Percentiles rank a stretch among this genome's conserved stretches.
phyloP scores from a whole-genome alignment of 495 filamentous ascomycete species.

The Lasiosphaeris hirsuta region DNA sequence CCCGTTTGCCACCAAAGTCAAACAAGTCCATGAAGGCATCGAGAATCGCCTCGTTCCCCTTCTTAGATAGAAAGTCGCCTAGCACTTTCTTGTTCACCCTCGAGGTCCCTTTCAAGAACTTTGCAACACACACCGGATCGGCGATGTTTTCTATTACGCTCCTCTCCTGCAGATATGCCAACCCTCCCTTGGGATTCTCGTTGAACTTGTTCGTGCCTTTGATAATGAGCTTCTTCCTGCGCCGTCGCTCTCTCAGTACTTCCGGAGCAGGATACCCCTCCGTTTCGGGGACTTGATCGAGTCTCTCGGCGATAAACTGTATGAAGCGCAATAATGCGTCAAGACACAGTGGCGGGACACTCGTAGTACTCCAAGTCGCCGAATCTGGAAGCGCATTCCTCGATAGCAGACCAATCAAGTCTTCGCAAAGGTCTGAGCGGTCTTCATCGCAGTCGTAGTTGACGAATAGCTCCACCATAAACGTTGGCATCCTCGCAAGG shows the following conservation, averaged over 20 bases:
- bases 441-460: conserved; percentile 98
- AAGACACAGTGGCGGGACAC: conserved; percentile 90
- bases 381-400: conserved; percentile 96
- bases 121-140: conserved; percentile 69
- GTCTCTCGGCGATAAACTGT: conserved; percentile 82
- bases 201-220: conserved; percentile 91
- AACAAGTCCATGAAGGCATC: conserved; percentile 80
- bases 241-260: conserved; percentile 63
- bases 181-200: conserved; percentile 83
- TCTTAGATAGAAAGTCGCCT: conserved; percentile 91
- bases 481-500: conserved; percentile 84
- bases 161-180: conserved; percentile 79
- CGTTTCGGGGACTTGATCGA: conserved; percentile 63
- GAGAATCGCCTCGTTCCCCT: conserved; percentile 73
- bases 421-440: conserved; percentile 87
- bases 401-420: conserved; percentile 88
- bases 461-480: conserved; percentile 91
- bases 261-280: conserved; percentile 67
- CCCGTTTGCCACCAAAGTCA: conserved; percentile 79
- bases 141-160: conserved; percentile 75
- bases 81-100: conserved; percentile 86
- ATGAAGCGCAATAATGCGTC: conserved; percentile 89
- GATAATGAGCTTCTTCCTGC: conserved; percentile 81
- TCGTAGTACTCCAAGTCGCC: conserved; percentile 98
- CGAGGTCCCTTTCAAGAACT: conserved; percentile 79